Conservation (phyloP, 1,139 yeast genomes). For the Eremothecium gossypii region DNA sequence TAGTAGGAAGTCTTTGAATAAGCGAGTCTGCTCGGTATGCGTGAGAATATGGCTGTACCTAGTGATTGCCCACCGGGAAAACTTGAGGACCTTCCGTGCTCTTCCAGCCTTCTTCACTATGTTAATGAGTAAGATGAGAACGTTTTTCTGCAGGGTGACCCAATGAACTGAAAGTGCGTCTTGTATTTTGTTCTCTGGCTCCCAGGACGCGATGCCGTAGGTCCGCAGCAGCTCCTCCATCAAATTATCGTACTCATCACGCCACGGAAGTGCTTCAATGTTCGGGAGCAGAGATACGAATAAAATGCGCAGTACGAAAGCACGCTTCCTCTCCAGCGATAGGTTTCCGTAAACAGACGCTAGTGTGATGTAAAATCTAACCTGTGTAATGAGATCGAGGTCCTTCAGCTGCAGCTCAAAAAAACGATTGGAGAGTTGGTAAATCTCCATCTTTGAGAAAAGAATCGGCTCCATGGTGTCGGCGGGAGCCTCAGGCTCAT, state of each 20-base stretch:
- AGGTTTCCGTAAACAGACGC: constrained; percentile 58
- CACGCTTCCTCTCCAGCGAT: constrained; percentile 56
- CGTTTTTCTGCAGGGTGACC: constrained; percentile 49
- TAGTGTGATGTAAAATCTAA: constrained; percentile 54
- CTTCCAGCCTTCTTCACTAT: constrained; percentile 47
- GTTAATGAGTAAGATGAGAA: constrained; percentile 46
- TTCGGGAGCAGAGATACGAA: constrained; percentile 44
- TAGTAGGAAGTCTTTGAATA: constrained; percentile 23
- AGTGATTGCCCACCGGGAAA: constrained; percentile 46
- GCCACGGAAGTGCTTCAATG: constrained; percentile 13
- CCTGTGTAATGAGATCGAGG: constrained; percentile 45
- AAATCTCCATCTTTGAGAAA: constrained; percentile 37
- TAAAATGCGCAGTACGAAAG: constrained; percentile 57
- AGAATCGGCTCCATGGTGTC: constrained; percentile 7
- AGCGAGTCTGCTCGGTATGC: constrained; percentile 39
- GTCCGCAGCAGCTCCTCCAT: constrained; percentile 35
- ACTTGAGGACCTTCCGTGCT: constrained; percentile 36
- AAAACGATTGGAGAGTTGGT: constrained; percentile 41
- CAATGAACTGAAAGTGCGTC: constrained; percentile 35
- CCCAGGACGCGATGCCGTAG: constrained; percentile 34
- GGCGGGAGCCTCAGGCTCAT: constrained; percentile 21
- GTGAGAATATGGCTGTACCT: constrained; percentile 45
- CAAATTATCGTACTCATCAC: constrained; percentile 28
- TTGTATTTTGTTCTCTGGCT: constrained; percentile 19
- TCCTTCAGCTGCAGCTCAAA: constrained; percentile 34